Evolutionary conservation across 257 asterid species (phyloP).

Genomic region (Craterostigma plantagineum): DNA sequence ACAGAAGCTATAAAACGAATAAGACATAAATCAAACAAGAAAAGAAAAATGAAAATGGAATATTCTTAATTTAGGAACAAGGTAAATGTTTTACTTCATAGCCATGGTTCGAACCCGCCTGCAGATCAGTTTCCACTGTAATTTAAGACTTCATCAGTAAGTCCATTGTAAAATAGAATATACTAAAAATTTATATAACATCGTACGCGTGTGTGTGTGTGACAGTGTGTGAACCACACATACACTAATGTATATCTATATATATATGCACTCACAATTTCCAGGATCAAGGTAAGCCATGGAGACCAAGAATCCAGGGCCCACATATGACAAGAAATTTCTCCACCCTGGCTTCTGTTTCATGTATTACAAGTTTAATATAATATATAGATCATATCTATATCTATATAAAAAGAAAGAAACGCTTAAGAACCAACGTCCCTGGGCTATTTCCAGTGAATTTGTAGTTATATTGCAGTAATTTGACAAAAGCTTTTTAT

Average conservation of each 20-base stretch:
- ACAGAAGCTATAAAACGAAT: slow-evolving; percentile 37
- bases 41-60: background rate
- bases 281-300: slow-evolving; percentile 94
- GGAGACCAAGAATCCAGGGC: slow-evolving; percentile 91
- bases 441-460: no score
- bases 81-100: slow-evolving; percentile 30
- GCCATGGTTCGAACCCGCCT: slow-evolving; percentile 83
- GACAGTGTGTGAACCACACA: background rate
- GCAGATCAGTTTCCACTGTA: slow-evolving; percentile 89
- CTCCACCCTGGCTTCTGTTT: slow-evolving; percentile 36
- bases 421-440: no score
- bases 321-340: slow-evolving; percentile 47
- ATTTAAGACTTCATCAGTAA: background rate
- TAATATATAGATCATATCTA: no score
- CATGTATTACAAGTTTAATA: no score
- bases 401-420: no score
- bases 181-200: background rate
- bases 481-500: no score
- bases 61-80: no score
- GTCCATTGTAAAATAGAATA: background rate
- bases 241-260: background rate
- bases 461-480: no score
- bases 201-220: background rate
- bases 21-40: background rate
- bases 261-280: slow-evolving; percentile 35